Evolutionary conservation across 179 eudicot species (phyloP).

Genomic region (Beta lomatogona): DNA sequence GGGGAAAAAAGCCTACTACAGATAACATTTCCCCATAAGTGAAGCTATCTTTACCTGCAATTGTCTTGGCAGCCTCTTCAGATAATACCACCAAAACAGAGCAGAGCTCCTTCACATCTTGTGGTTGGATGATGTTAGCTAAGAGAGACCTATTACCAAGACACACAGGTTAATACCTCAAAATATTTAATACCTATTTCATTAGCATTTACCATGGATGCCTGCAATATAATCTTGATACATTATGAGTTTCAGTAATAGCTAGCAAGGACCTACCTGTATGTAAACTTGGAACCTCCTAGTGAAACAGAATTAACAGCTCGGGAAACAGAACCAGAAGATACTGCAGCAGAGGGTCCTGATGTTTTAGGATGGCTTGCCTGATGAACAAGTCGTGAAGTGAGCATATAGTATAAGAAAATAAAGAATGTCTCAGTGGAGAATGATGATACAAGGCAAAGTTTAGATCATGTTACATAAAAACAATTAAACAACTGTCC

Average conservation of each 20-base stretch:
- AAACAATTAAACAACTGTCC: neutral
- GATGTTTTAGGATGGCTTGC: constrained; percentile 57
- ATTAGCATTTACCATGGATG: neutral
- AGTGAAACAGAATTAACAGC: constrained; percentile 40
- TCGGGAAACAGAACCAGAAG: constrained; percentile 57
- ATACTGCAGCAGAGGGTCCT: constrained; percentile 49
- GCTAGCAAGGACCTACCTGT: constrained; percentile 54
- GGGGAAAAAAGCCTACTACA: too few relatives aligned
- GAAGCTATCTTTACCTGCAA: constrained; percentile 54
- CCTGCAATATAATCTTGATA: neutral
- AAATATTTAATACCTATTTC: neutral
- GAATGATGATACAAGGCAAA: neutral
- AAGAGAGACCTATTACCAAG: constrained; percentile 70
- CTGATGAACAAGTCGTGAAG: constrained; percentile 42
- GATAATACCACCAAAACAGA: constrained; percentile 83
- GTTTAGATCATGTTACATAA: neutral
- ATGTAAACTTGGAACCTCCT: constrained; percentile 70
- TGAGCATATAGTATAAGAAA: neutral
- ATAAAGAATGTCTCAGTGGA: neutral
- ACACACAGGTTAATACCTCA: constrained; percentile 19
- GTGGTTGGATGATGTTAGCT: constrained; percentile 87
- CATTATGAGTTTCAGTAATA: neutral
- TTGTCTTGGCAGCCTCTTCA: constrained; percentile 71
- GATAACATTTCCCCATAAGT: constrained; percentile 3
- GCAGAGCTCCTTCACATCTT: constrained; percentile 88